Evolutionary conservation across 2,329 filamentous ascomycete species (phyloP), one percentile per base, ranked within the genome.

Genomic region (Exserohilum rostratum): DNA sequence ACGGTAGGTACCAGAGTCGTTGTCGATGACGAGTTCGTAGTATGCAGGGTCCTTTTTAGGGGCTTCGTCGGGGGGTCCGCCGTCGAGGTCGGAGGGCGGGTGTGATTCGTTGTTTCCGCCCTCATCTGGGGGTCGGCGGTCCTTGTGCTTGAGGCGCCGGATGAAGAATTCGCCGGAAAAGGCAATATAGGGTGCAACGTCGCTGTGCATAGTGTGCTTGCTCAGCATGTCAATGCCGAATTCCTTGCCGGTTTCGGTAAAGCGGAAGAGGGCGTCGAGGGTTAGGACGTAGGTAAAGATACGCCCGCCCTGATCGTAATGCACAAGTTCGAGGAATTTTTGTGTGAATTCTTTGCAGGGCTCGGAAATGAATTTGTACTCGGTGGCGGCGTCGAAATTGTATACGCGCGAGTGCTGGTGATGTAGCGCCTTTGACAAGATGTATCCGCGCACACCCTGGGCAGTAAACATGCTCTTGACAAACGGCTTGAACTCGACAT

Each of bases 201-300:
- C 88, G 61, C 90, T 93, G 78, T 98, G 93, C 91, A 98, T 96
- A 35, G 91, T 96, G 75, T 98, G 93, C 74, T 98, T 98, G 74
- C 88, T 92, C 67, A 98, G 78, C 74, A 97, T 81, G 76, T 97
- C 93, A 67, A 98, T 91, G 47, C 93, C 91, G 55, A 97, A 97
- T 68, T 97, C 93, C 66, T 95, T 95, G 27, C 93, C 93, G 0
- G 93, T 98, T 75, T 97, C 93, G 1, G 93, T 97, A 76, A 97
- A 97, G 40, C 92, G 88, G 70, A 96, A 85, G 48, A 93, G 82
- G 5, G 89, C 90, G 69, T 98, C 93, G 6, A 97, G 82, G 0
- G 91, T 96, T 18, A 98, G 80, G 22, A 97, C 88, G 65, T 97
- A 98, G 18, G 93, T 98, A 70, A 95, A 97, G 52, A 96, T 86